Evolutionary conservation across 345 rosid species (phyloP).

Genomic region (Salix brachista): DNA sequence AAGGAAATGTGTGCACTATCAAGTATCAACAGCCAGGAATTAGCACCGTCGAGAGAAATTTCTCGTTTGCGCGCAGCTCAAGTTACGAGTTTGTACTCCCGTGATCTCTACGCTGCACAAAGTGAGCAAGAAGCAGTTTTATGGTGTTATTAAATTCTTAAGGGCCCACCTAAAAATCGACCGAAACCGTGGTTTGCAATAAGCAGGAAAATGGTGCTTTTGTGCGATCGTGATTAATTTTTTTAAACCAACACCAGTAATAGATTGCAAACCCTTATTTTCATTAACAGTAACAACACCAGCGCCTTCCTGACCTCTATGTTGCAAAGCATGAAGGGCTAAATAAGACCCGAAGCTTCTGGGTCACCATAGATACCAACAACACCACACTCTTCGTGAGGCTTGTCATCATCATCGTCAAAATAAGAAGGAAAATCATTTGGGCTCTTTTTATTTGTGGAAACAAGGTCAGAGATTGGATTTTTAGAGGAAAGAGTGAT

Average conservation of each 20-base stretch:
- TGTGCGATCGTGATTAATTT: no score
- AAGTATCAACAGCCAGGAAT: no score
- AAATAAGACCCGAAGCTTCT: conserved; percentile 82
- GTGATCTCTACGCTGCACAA: no score
- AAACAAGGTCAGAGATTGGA: conserved; percentile 34
- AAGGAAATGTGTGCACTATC: no score
- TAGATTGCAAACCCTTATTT: conserved; percentile 60
- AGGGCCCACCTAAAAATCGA: no score
- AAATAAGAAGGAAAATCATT: conserved; percentile 14
- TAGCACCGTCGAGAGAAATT: no score
- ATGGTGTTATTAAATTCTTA: no score
- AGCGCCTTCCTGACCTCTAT: conserved; percentile 99
- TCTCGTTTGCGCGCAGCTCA: no score
- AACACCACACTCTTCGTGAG: conserved; percentile 96
- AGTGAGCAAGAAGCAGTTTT: no score
- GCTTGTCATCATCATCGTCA: conserved; percentile 59
- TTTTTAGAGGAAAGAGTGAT: conserved; percentile 33
- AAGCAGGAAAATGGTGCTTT: no score
- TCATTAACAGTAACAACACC: conserved; percentile 82
- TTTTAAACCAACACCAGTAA: conserved; percentile 92
- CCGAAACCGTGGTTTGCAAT: no score
- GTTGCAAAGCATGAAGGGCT: conserved; percentile 94
- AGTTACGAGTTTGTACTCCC: no score
- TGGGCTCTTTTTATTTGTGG: conserved; percentile 13
- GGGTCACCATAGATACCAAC: conserved; percentile 91